Conservation (phyloP, 495 filamentous ascomycete genomes). For the Aspergillus carlsbadensis region DNA sequence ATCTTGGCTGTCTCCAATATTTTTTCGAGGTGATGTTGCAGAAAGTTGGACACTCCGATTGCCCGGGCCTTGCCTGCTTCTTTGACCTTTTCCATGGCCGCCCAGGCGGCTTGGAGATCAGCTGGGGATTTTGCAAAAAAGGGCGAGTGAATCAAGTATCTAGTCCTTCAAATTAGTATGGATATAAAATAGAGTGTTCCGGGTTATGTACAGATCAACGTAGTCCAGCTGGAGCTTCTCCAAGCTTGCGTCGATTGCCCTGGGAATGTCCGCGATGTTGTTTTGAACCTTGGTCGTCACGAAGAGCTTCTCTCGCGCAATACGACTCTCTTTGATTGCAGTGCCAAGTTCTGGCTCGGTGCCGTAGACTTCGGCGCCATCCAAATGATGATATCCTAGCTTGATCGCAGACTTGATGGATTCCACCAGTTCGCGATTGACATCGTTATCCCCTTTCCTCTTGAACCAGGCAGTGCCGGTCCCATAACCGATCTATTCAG, state of each 20-base stretch:
- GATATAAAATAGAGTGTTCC: not conserved
- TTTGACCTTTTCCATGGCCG: slow-evolving; percentile 72
- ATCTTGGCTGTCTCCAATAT: slow-evolving; percentile 64
- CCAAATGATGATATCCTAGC: slow-evolving; percentile 71
- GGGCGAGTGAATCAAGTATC: slow-evolving; percentile 77
- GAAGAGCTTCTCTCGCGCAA: slow-evolving; percentile 68
- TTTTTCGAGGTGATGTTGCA: slow-evolving; percentile 64
- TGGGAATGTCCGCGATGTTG: slow-evolving; percentile 58
- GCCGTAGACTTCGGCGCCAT: slow-evolving; percentile 80
- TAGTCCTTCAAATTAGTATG: slow-evolving; percentile 18
- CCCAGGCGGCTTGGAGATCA: slow-evolving; percentile 71
- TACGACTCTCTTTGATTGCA: slow-evolving; percentile 66
- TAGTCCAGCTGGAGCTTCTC: slow-evolving; percentile 74
- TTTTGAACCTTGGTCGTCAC: slow-evolving; percentile 71
- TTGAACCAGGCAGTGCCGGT: slow-evolving; percentile 64
- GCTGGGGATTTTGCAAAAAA: slow-evolving; percentile 62
- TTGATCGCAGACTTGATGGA: slow-evolving; percentile 66
- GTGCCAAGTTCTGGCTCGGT: slow-evolving; percentile 76
- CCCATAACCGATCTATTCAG: slow-evolving; percentile 64
- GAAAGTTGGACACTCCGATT: slow-evolving; percentile 85
- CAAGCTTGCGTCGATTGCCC: slow-evolving; percentile 68
- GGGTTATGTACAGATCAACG: slow-evolving; percentile 65
- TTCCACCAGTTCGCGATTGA: slow-evolving; percentile 48
- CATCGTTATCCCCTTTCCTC: slow-evolving; percentile 33
- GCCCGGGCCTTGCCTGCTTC: slow-evolving; percentile 65